Percentiles rank a stretch among this genome's conserved stretches.
phyloP scores from a whole-genome alignment of 2,329 filamentous ascomycete genomes.

The Ophiostoma montium region DNA sequence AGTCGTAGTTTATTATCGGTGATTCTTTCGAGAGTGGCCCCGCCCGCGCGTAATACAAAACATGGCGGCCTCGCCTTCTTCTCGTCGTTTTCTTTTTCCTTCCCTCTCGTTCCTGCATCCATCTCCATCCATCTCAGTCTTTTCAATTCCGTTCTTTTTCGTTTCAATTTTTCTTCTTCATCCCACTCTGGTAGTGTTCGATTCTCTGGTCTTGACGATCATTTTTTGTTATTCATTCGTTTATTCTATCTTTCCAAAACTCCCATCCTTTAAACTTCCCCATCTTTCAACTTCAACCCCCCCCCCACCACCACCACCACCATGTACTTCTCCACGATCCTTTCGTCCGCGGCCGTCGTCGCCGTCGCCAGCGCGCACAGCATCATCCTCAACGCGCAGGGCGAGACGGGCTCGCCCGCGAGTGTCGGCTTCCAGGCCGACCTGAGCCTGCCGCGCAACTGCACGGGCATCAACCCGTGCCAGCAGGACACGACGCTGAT shows the following conservation, averaged over 20 bases:
- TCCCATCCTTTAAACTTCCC: not conserved
- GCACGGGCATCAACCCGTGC: constrained; percentile 13
- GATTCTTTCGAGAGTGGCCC: too few relatives aligned
- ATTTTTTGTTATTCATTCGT: not conserved
- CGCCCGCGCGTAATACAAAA: too few relatives aligned
- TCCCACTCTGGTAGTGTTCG: constrained; percentile 1
- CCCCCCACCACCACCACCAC: not conserved
- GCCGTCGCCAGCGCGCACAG: constrained; percentile 12
- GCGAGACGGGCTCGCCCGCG: constrained; percentile 9
- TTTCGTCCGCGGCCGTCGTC: constrained; percentile 7
- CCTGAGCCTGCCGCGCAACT: constrained; percentile 28
- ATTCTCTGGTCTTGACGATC: constrained; percentile 3
- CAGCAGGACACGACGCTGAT: constrained; percentile 47
- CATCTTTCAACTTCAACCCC: not conserved
- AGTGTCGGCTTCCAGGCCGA: constrained; percentile 25
- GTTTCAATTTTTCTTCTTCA: not conserved
- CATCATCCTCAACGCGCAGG: constrained; percentile 12
- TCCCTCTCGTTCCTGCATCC: not conserved
- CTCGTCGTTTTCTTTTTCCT: not conserved
- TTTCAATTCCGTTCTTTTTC: not conserved
- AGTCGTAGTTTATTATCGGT: too few relatives aligned
- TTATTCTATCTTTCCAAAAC: not conserved
- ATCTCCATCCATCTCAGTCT: not conserved
- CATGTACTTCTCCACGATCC: constrained; percentile 4
- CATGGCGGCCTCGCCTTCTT: not conserved